Conservation (phyloP, 768 basidiomycete species). For the Podaxis sp. region DNA sequence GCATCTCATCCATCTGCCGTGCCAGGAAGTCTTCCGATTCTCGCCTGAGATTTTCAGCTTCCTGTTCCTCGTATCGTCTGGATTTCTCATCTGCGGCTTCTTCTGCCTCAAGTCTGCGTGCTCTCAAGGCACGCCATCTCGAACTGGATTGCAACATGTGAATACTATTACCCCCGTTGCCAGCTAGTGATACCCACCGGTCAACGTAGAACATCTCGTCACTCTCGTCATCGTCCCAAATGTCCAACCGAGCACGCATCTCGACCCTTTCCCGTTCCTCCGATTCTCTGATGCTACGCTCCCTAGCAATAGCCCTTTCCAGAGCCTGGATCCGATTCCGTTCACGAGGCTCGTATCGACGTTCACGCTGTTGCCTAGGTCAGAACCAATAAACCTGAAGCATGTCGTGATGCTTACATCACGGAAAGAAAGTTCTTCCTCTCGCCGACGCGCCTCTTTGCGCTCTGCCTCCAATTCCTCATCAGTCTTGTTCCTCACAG, state of each 20-base stretch:
- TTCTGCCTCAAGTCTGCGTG: slow-evolving; percentile 68
- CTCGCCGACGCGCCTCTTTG: slow-evolving; percentile 66
- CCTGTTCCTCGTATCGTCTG: slow-evolving; percentile 76
- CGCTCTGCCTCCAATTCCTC: slow-evolving; percentile 85
- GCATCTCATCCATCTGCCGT: slow-evolving; percentile 94
- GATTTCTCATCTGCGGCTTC: slow-evolving; percentile 83
- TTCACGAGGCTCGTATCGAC: slow-evolving; percentile 90
- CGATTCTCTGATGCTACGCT: slow-evolving; percentile 65
- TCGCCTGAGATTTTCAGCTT: slow-evolving; percentile 79
- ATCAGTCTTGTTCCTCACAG: slow-evolving; percentile 59
- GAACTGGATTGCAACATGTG: slow-evolving; percentile 37
- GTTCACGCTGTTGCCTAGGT: slow-evolving; percentile 63
- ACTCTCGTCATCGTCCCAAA: slow-evolving; percentile 92
- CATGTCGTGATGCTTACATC: slow-evolving; percentile 55
- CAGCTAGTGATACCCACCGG: slow-evolving; percentile 45
- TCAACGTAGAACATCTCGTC: slow-evolving; percentile 92
- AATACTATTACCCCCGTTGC: background rate
- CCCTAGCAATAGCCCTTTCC: slow-evolving; percentile 71
- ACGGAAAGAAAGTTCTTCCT: slow-evolving; percentile 81
- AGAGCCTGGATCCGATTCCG: slow-evolving; percentile 72
- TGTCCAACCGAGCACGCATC: slow-evolving; percentile 74
- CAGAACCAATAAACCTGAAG: background rate
- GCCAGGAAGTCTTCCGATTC: slow-evolving; percentile 95
- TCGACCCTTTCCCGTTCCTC: slow-evolving; percentile 79
- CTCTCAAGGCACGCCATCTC: slow-evolving; percentile 81